phyloP scores from a whole-genome alignment of 2,329 filamentous ascomycete species.

The Aspergillus floridensis region DNA sequence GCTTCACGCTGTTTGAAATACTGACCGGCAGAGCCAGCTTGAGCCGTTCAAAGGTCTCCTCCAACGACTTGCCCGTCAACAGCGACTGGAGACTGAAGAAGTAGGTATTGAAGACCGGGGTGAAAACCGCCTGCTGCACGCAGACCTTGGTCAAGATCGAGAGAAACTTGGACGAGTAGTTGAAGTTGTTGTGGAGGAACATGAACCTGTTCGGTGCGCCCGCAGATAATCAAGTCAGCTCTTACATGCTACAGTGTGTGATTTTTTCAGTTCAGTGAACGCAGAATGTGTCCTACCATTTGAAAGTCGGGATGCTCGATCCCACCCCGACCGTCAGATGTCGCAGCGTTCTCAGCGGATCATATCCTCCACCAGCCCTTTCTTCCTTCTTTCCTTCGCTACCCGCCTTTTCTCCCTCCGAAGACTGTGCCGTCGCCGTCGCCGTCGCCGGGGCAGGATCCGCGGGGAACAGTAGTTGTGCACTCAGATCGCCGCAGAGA shows the following conservation, averaged over 20 bases:
- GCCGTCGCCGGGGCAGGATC: slow-evolving; percentile 22
- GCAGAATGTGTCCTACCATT: slow-evolving; percentile 59
- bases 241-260: background rate
- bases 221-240: background rate
- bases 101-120: slow-evolving; percentile 77
- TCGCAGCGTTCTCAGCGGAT: slow-evolving; percentile 65
- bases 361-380: slow-evolving; percentile 55
- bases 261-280: background rate
- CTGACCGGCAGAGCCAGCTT: slow-evolving; percentile 72
- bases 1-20: slow-evolving; percentile 74
- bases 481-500: slow-evolving; percentile 71
- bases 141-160: slow-evolving; percentile 74
- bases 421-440: background rate
- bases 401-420: slow-evolving; percentile 41
- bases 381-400: slow-evolving; percentile 19
- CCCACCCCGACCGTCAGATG: slow-evolving; percentile 72
- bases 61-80: slow-evolving; percentile 64
- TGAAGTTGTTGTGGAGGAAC: slow-evolving; percentile 78
- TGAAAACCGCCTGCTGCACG: slow-evolving; percentile 77
- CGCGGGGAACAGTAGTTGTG: slow-evolving; percentile 63
- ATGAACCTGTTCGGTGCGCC: slow-evolving; percentile 60
- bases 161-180: slow-evolving; percentile 69
- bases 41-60: slow-evolving; percentile 68
- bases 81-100: slow-evolving; percentile 80
- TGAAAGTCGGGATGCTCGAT: slow-evolving; percentile 73